phyloP scores from a whole-genome alignment of 495 filamentous ascomycete genomes.

The Penicillium silybi region DNA sequence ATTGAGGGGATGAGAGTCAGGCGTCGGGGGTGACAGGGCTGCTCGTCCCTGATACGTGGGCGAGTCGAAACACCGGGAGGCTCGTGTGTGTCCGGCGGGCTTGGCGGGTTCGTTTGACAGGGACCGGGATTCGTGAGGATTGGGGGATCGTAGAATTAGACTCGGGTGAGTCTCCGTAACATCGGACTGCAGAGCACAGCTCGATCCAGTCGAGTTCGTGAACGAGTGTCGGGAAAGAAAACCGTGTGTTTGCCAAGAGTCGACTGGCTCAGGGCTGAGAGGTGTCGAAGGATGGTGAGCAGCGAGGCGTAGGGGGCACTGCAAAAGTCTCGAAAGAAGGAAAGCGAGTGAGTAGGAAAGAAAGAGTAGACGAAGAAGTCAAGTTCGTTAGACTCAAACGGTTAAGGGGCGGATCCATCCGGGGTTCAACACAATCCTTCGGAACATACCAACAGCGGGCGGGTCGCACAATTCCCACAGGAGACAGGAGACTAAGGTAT shows the following conservation, averaged over 20 bases:
- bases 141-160: background rate
- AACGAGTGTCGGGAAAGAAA: slow-evolving; percentile 2
- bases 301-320: background rate
- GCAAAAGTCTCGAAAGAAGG: background rate
- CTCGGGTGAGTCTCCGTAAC: background rate
- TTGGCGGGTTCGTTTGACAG: slow-evolving; percentile 16
- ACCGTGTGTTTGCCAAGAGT: background rate
- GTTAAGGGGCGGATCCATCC: slow-evolving; percentile 6
- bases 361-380: background rate
- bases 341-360: background rate
- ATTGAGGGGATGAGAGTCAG: slow-evolving; percentile 9
- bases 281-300: background rate
- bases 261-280: background rate
- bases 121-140: background rate
- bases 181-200: slow-evolving; percentile 1
- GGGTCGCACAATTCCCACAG: background rate
- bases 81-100: slow-evolving; percentile 19
- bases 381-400: background rate
- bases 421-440: slow-evolving; percentile 2
- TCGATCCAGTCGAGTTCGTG: slow-evolving; percentile 11
- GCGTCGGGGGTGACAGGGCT: slow-evolving; percentile 7
- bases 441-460: slow-evolving; percentile 2
- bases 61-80: slow-evolving; percentile 10
- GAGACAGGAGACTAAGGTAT: too few relatives aligned
- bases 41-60: slow-evolving; percentile 18